A percentile compares a stretch with the other conserved stretches of the same genome.
Conservation (phyloP, 2,329 filamentous ascomycete species). For the Diplodia intermedia region DNA sequence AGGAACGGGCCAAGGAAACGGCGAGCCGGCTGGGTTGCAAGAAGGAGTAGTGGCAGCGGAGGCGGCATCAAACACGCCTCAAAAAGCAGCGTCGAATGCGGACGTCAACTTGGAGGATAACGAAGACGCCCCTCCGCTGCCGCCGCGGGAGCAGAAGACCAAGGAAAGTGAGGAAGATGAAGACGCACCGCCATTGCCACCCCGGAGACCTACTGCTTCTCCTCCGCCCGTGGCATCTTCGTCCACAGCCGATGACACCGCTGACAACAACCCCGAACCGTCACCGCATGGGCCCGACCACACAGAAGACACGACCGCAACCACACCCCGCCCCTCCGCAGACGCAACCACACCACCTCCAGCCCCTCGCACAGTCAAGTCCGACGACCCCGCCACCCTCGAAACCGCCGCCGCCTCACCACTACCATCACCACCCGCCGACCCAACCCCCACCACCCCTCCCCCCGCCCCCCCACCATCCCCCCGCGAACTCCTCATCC, state of each 20-base stretch:
- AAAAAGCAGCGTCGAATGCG: background rate
- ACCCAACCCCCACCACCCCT: background rate
- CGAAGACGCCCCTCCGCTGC: background rate
- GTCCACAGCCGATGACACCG: background rate
- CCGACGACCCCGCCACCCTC: background rate
- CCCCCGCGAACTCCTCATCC: background rate
- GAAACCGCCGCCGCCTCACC: background rate
- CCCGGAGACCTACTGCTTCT: background rate
- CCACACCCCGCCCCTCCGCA: background rate
- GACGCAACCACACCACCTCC: background rate
- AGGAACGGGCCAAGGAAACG: background rate
- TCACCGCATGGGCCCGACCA: background rate
- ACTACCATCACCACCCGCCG: too few relatives aligned
- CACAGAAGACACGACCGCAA: background rate
- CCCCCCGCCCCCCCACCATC: background rate
- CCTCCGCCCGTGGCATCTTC: background rate
- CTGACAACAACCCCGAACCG: background rate
- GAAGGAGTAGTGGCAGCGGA: background rate
- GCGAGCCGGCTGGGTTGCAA: background rate
- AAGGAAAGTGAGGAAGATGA: background rate
- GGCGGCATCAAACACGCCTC: background rate
- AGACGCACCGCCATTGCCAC: slow-evolving; percentile 2
- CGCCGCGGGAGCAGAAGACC: background rate
- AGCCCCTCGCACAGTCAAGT: background rate
- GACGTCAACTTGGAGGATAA: background rate